Evolutionary conservation across 495 filamentous ascomycete species (phyloP), one percentile per base, ranked within the genome.

Genomic region (Penicillium angulare): DNA sequence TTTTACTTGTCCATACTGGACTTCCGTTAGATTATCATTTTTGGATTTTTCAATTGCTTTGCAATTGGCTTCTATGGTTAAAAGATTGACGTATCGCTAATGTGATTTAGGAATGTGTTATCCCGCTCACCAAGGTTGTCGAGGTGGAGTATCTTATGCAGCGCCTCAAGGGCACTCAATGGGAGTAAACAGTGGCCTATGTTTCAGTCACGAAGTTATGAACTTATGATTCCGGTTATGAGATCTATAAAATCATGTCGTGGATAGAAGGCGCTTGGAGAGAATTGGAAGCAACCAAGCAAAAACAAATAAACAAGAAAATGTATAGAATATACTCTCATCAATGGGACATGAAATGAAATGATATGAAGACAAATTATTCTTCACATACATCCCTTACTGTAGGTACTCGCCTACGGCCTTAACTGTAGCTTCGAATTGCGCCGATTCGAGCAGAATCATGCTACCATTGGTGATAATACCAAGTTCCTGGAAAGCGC

Each of bases 101-200:
- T 47, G 59, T 3, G n/a, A 67, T 47, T n/a, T 47, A 85, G 81
- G 85, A 95, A 64, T 89, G 86, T 67, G 91, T 99, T 46, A 99
- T 99, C 49, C 95, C 95, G 2, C 69, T 97, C 64, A 99, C 95
- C 21, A 99, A 97, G 68, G 85, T 91, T 52, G 92, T 99, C 23
- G 95, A 99, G 75, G 88, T 97, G 16, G 92, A 97, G 61, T 99
- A 99, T 60, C 76, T 99, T 34, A 95, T 97, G 87, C 89, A 97
- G 67, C 81, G 93, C 47, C 76, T 99, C 26, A 82, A 86, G 59
- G 80, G 80, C 13, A 86, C 84, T 7, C 55, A 82, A 64, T 87
- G 83, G 81, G 76, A 81, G 60, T 83, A 59, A 57, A 46, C 8
- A 32, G 22, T 17, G 38, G n/a, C 18, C n/a, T n/a, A 16, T 27